Conservation (phyloP, 176 grass and related monocot genomes). For the Secale cereale region DNA sequence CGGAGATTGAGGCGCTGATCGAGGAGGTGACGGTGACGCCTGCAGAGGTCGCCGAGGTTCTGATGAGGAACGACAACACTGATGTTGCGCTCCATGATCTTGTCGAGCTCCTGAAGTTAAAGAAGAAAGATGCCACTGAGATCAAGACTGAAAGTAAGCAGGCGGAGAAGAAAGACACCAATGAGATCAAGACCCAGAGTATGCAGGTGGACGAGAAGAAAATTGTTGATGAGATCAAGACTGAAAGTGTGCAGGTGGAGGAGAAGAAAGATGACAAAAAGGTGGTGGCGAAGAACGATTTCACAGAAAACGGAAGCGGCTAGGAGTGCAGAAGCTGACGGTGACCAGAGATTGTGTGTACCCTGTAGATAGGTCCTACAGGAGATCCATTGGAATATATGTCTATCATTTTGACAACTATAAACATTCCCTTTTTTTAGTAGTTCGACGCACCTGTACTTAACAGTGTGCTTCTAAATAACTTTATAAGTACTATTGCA, state of each 20-base stretch:
- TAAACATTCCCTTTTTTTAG: not conserved
- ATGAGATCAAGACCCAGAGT: not conserved
- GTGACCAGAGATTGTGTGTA: not conserved
- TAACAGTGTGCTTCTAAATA: conserved; percentile 6
- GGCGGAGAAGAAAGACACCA: conserved; percentile 8
- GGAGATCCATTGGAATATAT: conserved; percentile 10
- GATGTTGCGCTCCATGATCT: conserved; percentile 42
- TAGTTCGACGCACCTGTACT: not conserved
- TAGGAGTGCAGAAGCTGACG: not conserved
- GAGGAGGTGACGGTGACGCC: conserved; percentile 52
- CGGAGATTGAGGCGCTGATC: conserved; percentile 53
- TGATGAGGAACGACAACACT: conserved; percentile 61
- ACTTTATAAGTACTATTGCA: not conserved
- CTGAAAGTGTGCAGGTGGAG: conserved; percentile 5
- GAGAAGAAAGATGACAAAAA: conserved; percentile 23
- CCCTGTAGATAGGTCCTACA: not conserved
- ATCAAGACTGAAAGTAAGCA: conserved; percentile 12
- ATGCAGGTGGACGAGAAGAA: conserved; percentile 9
- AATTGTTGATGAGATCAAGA: not conserved
- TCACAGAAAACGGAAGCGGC: not conserved
- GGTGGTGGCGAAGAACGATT: not conserved
- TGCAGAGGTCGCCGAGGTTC: conserved; percentile 62
- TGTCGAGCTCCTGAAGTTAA: conserved; percentile 44
- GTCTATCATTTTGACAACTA: conserved; percentile 2
- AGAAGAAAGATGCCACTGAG: conserved; percentile 31